phyloP scores from a whole-genome alignment of 331 rosid genomes.

The Phaseolus coccineus region DNA sequence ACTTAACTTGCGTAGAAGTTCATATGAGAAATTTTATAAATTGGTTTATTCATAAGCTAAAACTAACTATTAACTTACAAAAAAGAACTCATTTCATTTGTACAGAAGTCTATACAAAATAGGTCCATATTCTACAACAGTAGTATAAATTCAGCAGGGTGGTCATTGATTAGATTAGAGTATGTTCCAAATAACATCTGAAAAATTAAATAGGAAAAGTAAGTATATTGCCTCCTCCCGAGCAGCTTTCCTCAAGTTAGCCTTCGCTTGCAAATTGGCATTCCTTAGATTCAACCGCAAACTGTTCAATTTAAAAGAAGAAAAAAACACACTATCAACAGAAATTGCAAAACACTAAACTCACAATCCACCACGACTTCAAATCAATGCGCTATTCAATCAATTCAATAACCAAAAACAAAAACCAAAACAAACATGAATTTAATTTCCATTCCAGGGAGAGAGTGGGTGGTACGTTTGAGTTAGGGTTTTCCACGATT shows the following conservation, averaged over 20 bases:
- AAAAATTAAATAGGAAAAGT: conserved; percentile 21
- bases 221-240: conserved; percentile 67
- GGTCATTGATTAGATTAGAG: neutral
- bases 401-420: neutral
- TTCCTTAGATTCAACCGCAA: conserved; percentile 74
- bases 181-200: neutral
- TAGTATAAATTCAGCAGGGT: neutral
- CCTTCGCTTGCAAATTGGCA: conserved; percentile 91
- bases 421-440: neutral
- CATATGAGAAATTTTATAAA: no score
- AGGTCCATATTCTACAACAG: no score
- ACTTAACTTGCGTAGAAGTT: no score
- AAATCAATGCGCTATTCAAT: neutral
- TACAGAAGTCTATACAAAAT: no score
- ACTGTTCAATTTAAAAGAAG: conserved; percentile 42
- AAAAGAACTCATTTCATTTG: no score
- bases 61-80: no score
- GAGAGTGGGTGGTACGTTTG: conserved; percentile 51
- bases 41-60: no score
- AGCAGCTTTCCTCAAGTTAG: conserved; percentile 82
- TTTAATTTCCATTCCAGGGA: neutral
- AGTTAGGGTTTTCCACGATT: conserved; percentile 74
- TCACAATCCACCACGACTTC: neutral
- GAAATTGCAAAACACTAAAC: conserved; percentile 8
- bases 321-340: neutral